Conservation (phyloP, 1,139 yeast genomes). For the Sugiyamaella japonica region DNA sequence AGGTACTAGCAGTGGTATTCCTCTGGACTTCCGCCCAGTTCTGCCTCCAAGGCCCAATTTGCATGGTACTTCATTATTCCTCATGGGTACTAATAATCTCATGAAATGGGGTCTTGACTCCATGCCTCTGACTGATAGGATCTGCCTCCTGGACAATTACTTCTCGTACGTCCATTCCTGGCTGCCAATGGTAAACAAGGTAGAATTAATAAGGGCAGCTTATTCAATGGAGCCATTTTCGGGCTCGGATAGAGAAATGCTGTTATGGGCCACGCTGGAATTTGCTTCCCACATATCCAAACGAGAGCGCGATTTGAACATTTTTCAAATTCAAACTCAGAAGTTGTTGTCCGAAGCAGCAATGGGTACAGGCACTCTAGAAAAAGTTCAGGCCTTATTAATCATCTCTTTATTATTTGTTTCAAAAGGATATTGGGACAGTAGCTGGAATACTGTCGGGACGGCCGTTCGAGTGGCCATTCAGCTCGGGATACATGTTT, state of each 20-base stretch:
- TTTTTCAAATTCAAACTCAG: constrained; percentile 4
- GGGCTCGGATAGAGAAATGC: constrained; percentile 16
- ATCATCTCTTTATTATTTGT: constrained; percentile 19
- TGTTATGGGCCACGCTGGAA: constrained; percentile 18
- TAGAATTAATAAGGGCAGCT: constrained; percentile 19
- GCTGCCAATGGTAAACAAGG: constrained; percentile 29
- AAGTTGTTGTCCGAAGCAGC: constrained; percentile 7
- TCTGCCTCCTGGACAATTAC: constrained; percentile 23
- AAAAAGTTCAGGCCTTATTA: constrained; percentile 24
- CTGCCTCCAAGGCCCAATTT: constrained; percentile 8
- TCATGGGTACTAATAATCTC: constrained; percentile 2
- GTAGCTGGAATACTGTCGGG: constrained; percentile 25
- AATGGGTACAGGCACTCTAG: constrained; percentile 16
- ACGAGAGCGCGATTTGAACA: constrained; percentile 1
- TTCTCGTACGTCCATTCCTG: constrained; percentile 26
- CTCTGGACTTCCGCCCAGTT: constrained; percentile 14
- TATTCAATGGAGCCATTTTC: constrained; percentile 18
- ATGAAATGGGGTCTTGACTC: constrained; percentile 13
- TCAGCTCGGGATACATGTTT: constrained; percentile 21
- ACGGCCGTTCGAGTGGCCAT: constrained; percentile 23
- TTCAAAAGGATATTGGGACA: constrained; percentile 23
- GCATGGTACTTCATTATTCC: background rate
- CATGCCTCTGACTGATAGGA: constrained; percentile 14
- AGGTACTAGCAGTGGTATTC: constrained; percentile 17
- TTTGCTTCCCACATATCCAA: constrained; percentile 6